These are phyloP conservation scores for Colletotrichum chrysophilum DNA, from an alignment of 2,329 filamentous ascomycete species.

Conservation along the genomic window DNA sequence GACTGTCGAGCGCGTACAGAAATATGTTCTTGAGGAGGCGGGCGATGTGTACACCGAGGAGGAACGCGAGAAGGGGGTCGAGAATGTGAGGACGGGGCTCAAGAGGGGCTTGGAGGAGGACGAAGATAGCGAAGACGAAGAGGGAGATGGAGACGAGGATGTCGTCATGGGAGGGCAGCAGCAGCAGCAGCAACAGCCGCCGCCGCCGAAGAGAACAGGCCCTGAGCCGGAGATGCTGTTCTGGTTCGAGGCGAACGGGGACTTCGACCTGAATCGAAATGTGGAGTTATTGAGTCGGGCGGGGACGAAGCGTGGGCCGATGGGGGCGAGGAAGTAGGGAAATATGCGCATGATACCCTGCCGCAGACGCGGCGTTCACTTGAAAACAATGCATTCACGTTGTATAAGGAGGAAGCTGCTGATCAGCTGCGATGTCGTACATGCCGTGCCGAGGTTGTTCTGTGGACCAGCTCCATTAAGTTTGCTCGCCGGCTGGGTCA, in stretches of 20 bases:
- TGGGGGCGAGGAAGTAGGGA: background rate
- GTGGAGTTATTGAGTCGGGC: constrained; percentile 46
- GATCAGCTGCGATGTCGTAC: background rate
- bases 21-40: constrained; percentile 48
- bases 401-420: background rate
- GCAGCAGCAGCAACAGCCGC: constrained; percentile 26
- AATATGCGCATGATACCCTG: constrained; percentile 21
- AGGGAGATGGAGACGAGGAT: constrained; percentile 60
- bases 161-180: constrained; percentile 36
- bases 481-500: background rate
- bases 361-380: background rate
- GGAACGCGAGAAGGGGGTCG: constrained; percentile 69
- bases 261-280: constrained; percentile 49
- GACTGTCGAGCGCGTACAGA: constrained; percentile 44
- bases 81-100: constrained; percentile 76
- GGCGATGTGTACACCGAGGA: constrained; percentile 73
- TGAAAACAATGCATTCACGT: background rate
- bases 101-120: constrained; percentile 57
- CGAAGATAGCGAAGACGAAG: constrained; percentile 62
- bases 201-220: constrained; percentile 29
- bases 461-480: background rate
- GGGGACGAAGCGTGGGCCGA: constrained; percentile 22
- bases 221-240: constrained; percentile 53
- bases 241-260: constrained; percentile 50
- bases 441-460: background rate